Percentiles rank a stretch among this genome's conserved stretches.
These are phyloP conservation scores for Leccinum subfulvum DNA, from an alignment of 1,284 basidiomycete species.

Conservation along the genomic window DNA sequence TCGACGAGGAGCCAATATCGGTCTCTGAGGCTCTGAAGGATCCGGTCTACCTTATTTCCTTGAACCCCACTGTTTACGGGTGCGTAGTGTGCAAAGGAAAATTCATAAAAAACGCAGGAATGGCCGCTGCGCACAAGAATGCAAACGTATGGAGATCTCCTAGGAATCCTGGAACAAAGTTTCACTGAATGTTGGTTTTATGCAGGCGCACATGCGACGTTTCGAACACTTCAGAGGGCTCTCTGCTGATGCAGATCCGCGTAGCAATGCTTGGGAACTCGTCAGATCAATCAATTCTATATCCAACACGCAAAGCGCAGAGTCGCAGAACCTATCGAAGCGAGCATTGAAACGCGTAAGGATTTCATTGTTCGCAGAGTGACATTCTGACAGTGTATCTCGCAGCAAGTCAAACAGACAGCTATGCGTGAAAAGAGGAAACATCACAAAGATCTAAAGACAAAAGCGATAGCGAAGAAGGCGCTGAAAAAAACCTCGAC, in stretches of 20 bases:
- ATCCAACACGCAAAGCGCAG: slow-evolving; percentile 2
- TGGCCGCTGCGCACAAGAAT: slow-evolving; percentile 60
- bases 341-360: slow-evolving; percentile 57
- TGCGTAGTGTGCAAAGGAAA: slow-evolving; percentile 80
- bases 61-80: slow-evolving; percentile 50
- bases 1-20: slow-evolving; percentile 44
- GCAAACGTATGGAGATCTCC: slow-evolving; percentile 56
- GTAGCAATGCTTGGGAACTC: slow-evolving; percentile 49
- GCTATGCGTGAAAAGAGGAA: slow-evolving; percentile 41
- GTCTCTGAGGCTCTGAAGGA: slow-evolving; percentile 60
- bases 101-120: slow-evolving; percentile 60
- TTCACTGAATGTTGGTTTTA: slow-evolving; percentile 18
- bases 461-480: slow-evolving; percentile 30
- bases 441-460: slow-evolving; percentile 36
- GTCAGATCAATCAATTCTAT: slow-evolving; percentile 34
- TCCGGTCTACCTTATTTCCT: slow-evolving; percentile 61
- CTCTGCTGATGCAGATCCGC: slow-evolving; percentile 37
- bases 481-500: slow-evolving; percentile 6
- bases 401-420: slow-evolving; percentile 43
- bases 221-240: slow-evolving; percentile 48
- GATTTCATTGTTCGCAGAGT: not conserved
- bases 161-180: not conserved
- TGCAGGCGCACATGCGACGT: slow-evolving; percentile 61
- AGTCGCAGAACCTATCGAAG: slow-evolving; percentile 41
- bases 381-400: slow-evolving; percentile 6